Evolutionary conservation across 208 protist species (phyloP), one percentile per base, ranked within the genome.

Genomic region (Strigomonas culicis): DNA sequence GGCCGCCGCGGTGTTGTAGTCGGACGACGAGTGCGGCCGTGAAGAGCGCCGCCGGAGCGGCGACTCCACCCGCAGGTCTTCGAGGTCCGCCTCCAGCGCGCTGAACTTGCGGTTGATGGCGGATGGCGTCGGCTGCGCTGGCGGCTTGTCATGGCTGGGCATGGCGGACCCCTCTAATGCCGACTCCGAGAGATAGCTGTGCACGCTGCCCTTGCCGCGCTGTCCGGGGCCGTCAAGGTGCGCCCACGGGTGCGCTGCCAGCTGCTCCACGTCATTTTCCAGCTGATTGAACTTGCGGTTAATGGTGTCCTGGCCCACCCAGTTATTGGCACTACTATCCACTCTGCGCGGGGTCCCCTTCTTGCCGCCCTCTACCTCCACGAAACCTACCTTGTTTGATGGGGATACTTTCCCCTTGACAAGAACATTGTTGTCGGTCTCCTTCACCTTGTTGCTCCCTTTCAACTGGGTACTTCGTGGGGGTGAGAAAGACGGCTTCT

Each of bases 231-330:
- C n/a, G n/a, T n/a, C n/a, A n/a, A n/a, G n/a, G 21, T 30, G 52
- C 7, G 15, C 52, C 24, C 27, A 22, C n/a, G 24, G 11, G 4
- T 22, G 52, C 7, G 52, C 17, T 15, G 36, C 27, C 27, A 58
- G 25, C n/a, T 58, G 27, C 28, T 58, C 52, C 7, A 58, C 11
- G 13, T 58, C 27, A 25, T 58, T 58, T 31, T 58, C 52, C n/a
- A 58, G 36, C 36, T 58, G 11, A 17, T 30, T 32, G 36, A 58
- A 58, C 21, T 36, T 28, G 8, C 52, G 52, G 28, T 32, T 58
- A 25, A 58, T 58, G 25, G 52, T 58, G 52, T 58, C 36, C 21
- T 22, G 30, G 17, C 52, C 52, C 24, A 58, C 52, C 25, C 15
- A 10, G 15, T 58, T 58, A 46, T 17, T 17, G 39, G 17, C 11